These are phyloP conservation scores for Avicennia marina DNA, from an alignment of 257 asterid genomes.

Conservation along the genomic window DNA sequence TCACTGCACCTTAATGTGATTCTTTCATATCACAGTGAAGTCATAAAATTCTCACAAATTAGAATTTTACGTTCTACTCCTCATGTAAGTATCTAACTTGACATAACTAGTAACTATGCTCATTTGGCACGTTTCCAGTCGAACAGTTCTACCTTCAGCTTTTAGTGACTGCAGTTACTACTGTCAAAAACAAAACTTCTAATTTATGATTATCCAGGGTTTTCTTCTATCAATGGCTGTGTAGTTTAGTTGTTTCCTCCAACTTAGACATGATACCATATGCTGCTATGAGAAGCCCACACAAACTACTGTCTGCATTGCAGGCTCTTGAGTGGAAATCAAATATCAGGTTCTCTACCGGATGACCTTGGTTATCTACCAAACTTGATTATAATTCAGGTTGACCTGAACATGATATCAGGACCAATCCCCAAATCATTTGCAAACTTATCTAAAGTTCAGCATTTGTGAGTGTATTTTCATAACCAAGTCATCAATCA, in stretches of 20 bases:
- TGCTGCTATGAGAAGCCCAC: not conserved
- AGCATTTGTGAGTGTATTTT: slow-evolving; percentile 37
- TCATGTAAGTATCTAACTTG: not conserved
- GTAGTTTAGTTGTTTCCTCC: slow-evolving; percentile 5
- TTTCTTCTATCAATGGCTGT: not conserved
- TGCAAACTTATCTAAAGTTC: slow-evolving; percentile 34
- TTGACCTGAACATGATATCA: slow-evolving; percentile 40
- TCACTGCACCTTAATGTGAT: not conserved
- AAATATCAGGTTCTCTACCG: slow-evolving; percentile 37
- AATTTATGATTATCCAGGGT: not conserved
- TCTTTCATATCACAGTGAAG: not conserved
- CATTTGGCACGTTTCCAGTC: too few relatives aligned
- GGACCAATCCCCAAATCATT: slow-evolving; percentile 45
- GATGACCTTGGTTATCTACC: slow-evolving; percentile 48
- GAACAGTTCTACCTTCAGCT: too few relatives aligned
- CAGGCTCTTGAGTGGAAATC: slow-evolving; percentile 51
- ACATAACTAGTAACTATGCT: too few relatives aligned
- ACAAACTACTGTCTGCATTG: not conserved
- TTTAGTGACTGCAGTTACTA: too few relatives aligned
- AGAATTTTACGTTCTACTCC: too few relatives aligned
- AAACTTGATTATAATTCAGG: slow-evolving; percentile 38
- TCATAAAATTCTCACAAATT: too few relatives aligned
- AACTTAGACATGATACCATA: not conserved
- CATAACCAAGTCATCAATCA: not conserved
- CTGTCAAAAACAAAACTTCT: too few relatives aligned